phyloP scores from a whole-genome alignment of 75 land plant genomes.

The Cunninghamia lanceolata region DNA sequence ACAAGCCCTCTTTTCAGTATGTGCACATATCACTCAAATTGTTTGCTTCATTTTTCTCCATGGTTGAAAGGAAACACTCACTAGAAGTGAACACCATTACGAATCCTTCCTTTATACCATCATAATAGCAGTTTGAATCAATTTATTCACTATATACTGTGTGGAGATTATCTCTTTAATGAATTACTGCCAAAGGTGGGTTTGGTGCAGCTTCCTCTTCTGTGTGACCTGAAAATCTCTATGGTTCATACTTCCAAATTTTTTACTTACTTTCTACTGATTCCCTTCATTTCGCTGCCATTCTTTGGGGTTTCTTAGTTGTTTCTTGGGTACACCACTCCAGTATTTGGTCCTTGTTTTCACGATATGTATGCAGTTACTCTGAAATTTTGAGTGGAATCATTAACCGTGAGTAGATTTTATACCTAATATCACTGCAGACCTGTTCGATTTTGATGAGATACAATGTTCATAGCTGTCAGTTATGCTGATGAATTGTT shows the following conservation, averaged over 20 bases:
- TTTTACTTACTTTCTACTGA: neutral
- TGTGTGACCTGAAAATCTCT: neutral
- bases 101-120: neutral
- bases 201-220: neutral
- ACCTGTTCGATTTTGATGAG: neutral
- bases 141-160: neutral
- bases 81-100: neutral
- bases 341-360: neutral
- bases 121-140: neutral
- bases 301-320: neutral
- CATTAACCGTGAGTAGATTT: neutral
- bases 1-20: neutral
- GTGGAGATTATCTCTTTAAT: neutral
- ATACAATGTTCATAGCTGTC: neutral
- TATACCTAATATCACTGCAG: neutral
- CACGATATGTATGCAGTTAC: neutral
- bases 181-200: neutral
- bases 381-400: neutral
- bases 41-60: neutral
- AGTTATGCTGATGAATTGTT: slow-evolving; percentile 1
- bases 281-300: neutral
- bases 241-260: neutral
- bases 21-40: neutral
- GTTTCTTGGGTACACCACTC: neutral
- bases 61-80: neutral